phyloP scores from a whole-genome alignment of 2,329 filamentous ascomycete genomes.

The Penicillium psychrosexuale region DNA sequence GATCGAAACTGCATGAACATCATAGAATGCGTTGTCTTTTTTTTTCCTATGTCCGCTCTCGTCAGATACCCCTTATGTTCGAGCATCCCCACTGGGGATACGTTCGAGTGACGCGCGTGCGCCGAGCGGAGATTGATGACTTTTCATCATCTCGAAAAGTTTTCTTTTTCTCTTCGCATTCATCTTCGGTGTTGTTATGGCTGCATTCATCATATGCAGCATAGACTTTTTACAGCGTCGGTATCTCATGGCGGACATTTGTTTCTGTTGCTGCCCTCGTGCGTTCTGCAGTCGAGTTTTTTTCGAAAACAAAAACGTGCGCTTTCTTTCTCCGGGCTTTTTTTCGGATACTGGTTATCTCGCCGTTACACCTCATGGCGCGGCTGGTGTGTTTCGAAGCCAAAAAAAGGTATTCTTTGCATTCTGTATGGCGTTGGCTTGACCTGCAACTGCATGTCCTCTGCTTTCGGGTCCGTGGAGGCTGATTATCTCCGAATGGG shows the following conservation, averaged over 20 bases:
- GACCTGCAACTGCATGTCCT: constrained; percentile 36
- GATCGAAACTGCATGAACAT: constrained; percentile 46
- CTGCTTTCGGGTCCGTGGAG: constrained; percentile 34
- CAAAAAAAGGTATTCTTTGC: constrained; percentile 34
- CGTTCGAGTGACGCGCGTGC: constrained; percentile 38
- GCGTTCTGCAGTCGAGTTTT: constrained; percentile 23
- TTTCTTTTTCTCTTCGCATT: constrained; percentile 38
- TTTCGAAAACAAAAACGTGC: constrained; percentile 16
- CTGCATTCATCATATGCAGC: constrained; percentile 42
- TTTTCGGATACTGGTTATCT: not conserved
- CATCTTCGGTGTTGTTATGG: constrained; percentile 38
- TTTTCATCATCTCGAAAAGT: constrained; percentile 38
- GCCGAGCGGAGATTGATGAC: constrained; percentile 38
- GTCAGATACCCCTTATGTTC: constrained; percentile 49
- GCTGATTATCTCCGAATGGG: constrained; percentile 28
- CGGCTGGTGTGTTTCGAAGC: constrained; percentile 13
- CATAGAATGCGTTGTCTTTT: constrained; percentile 53
- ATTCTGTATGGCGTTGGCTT: constrained; percentile 45
- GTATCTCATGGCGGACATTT: constrained; percentile 40
- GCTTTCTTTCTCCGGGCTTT: constrained; percentile 30
- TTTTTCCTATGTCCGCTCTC: constrained; percentile 45
- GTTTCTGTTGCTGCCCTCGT: constrained; percentile 25
- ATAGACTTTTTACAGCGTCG: constrained; percentile 42
- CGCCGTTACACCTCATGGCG: not conserved
- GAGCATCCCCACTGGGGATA: constrained; percentile 37